Evolutionary conservation across 2,329 filamentous ascomycete genomes (phyloP).

Genomic region (Penicillium sp.): DNA sequence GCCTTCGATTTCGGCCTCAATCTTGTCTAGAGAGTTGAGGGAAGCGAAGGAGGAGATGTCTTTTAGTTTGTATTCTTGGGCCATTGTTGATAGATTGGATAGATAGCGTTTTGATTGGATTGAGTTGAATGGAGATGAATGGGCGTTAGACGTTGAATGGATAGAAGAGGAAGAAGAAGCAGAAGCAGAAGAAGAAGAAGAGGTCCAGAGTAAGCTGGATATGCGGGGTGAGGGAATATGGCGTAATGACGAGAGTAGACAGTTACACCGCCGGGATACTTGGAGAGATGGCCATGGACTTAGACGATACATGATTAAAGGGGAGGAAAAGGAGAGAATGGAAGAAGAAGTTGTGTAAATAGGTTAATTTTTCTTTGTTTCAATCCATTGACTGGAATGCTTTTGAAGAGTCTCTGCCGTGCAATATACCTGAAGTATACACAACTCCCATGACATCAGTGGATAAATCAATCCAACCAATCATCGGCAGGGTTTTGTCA

Average conservation of each 20-base stretch:
- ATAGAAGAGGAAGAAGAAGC: background rate
- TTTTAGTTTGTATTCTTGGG: slow-evolving; percentile 61
- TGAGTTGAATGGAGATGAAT: background rate
- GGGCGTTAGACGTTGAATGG: background rate
- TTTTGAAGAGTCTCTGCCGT: background rate
- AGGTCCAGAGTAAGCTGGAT: background rate
- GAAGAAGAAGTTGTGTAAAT: background rate
- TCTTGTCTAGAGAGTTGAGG: slow-evolving; percentile 77
- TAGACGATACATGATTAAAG: background rate
- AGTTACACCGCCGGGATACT: slow-evolving; percentile 5
- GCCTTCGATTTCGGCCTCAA: slow-evolving; percentile 87
- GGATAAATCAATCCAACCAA: slow-evolving; percentile 12
- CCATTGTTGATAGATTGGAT: slow-evolving; percentile 31
- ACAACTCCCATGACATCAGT: slow-evolving; percentile 19
- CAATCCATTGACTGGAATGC: background rate
- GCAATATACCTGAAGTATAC: background rate
- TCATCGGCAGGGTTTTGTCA: slow-evolving; percentile 18
- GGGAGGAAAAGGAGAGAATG: background rate
- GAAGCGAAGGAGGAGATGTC: slow-evolving; percentile 67
- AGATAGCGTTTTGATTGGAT: slow-evolving; percentile 8
- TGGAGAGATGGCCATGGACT: background rate
- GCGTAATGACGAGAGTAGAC: slow-evolving; percentile 9
- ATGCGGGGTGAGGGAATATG: slow-evolving; percentile 6
- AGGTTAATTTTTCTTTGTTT: background rate
- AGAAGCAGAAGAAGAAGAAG: slow-evolving; percentile 1